A percentile compares a stretch with the other conserved stretches of the same genome.
Evolutionary conservation across 208 protist species (phyloP).

Genomic region (Angomonas deanei): DNA sequence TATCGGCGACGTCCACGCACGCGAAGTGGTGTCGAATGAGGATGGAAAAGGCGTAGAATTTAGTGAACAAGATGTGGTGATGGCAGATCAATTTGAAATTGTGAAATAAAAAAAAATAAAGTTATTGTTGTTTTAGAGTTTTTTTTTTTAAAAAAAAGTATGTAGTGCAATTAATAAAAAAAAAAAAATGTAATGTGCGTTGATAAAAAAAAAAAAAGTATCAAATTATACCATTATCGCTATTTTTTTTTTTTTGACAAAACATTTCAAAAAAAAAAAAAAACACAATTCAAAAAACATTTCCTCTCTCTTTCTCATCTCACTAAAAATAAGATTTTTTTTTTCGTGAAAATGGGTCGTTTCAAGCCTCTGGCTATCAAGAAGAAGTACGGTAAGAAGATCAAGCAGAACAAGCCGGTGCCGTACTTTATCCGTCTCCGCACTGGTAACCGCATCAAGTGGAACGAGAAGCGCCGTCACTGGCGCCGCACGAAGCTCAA

Average conservation of each 20-base stretch:
- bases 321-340: background rate
- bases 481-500: conserved; percentile 94
- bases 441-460: conserved; percentile 91
- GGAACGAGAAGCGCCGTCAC: conserved; percentile 94
- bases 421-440: conserved; percentile 92
- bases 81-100: background rate
- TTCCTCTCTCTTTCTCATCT: background rate
- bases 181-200: background rate
- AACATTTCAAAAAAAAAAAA: conserved; percentile 7
- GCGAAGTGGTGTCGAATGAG: conserved; percentile 37
- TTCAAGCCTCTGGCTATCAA: conserved; percentile 91
- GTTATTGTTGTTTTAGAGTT: too few species aligned
- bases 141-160: background rate
- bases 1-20: conserved; percentile 46
- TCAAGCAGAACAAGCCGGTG: conserved; percentile 91
- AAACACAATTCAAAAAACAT: background rate
- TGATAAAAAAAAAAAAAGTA: conserved; percentile 1
- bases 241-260: background rate
- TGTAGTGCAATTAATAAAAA: background rate
- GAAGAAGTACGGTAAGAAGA: conserved; percentile 94
- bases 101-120: conserved; percentile 1
- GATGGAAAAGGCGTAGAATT: background rate
- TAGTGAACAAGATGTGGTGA: background rate
- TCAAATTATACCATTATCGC: background rate
- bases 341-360: conserved; percentile 41